Percentiles rank a stretch among this genome's conserved stretches.
Conservation (phyloP, 2,329 filamentous ascomycete species). For the Pseudogymnoascus sp. region DNA sequence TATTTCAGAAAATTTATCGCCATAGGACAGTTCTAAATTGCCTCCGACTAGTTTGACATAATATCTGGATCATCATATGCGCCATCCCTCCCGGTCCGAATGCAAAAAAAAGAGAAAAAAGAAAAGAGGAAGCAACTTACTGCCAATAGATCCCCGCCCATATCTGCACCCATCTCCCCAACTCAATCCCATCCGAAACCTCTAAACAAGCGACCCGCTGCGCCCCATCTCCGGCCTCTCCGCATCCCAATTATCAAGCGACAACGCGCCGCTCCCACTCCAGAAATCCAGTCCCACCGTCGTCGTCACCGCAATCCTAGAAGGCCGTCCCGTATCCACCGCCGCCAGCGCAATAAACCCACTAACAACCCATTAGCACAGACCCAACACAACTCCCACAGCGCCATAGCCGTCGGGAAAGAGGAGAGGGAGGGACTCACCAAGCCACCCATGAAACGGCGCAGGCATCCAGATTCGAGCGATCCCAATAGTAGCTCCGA, state of each 20-base stretch:
- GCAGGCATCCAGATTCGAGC: neutral
- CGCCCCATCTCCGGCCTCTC: neutral
- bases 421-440: neutral
- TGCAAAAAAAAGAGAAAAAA: neutral
- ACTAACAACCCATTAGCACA: neutral
- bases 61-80: constrained; percentile 6
- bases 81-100: neutral
- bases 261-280: neutral
- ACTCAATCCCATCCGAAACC: no score
- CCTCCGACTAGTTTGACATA: constrained; percentile 5
- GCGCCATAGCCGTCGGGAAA: neutral
- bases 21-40: neutral
- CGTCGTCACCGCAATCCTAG: neutral
- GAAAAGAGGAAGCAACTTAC: neutral
- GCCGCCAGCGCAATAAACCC: neutral
- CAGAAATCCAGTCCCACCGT: neutral
- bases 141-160: neutral
- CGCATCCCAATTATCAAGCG: neutral
- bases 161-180: neutral
- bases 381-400: no score
- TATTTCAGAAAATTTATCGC: neutral
- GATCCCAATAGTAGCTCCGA: no score
- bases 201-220: neutral
- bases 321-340: neutral
- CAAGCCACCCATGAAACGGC: neutral